Evolutionary conservation across 805 yeast genomes (phyloP).

Genomic region (Ogataea dorogensis): DNA sequence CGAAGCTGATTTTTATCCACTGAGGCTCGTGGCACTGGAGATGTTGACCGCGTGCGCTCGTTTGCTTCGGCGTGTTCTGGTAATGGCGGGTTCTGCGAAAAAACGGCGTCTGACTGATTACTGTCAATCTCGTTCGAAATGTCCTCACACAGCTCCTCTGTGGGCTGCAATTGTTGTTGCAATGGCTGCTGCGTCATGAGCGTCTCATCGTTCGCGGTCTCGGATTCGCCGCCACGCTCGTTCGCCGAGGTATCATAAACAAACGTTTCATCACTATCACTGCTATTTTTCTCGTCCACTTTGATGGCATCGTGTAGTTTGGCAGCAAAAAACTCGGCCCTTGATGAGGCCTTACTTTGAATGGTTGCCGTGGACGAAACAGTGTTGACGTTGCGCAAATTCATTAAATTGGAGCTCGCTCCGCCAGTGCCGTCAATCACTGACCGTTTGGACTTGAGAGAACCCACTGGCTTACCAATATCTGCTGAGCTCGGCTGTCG

Average conservation of each 20-base stretch:
- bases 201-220: constrained; percentile 20
- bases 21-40: constrained; percentile 5
- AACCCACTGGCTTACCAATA: constrained; percentile 2
- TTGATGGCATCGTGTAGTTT: constrained; percentile 91
- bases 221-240: constrained; percentile 24
- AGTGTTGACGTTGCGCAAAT: constrained; percentile 27
- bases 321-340: constrained; percentile 94
- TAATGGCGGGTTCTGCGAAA: constrained; percentile 14
- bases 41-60: constrained; percentile 3
- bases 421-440: constrained; percentile 18
- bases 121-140: constrained; percentile 20
- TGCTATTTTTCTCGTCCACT: constrained; percentile 64
- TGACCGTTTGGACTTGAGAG: constrained; percentile 24
- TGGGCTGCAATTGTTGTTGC: constrained; percentile 9
- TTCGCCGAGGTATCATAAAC: constrained; percentile 67
- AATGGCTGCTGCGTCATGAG: constrained; percentile 9
- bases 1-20: constrained; percentile 28
- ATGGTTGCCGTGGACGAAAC: constrained; percentile 28
- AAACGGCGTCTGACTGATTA: constrained; percentile 22
- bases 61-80: constrained; percentile 8
- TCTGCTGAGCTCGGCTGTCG: constrained; percentile 12
- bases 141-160: constrained; percentile 12
- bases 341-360: constrained; percentile 56
- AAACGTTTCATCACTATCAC: constrained; percentile 92
- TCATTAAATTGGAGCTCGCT: constrained; percentile 27